Conservation (phyloP, 305 asterid genomes). For the Solanum hybrid region DNA sequence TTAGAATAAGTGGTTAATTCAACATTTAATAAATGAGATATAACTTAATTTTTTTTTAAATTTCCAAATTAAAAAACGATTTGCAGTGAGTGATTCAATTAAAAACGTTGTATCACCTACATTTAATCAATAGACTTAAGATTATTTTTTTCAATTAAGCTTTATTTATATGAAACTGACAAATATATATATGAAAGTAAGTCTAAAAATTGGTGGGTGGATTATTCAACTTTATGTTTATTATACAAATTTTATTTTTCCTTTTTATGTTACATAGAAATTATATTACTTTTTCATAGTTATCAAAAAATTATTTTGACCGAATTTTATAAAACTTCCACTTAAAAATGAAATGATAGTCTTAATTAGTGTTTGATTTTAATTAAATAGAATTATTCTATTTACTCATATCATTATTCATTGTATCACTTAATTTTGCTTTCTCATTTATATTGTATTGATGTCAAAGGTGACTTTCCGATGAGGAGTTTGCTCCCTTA, state of each 20-base stretch:
- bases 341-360: neutral
- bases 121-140: neutral
- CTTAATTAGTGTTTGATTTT: neutral
- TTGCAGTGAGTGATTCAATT: neutral
- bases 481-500: neutral
- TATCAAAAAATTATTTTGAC: too few species aligned
- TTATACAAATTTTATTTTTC: neutral
- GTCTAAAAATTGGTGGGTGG: neutral
- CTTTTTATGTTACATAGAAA: neutral
- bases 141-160: neutral
- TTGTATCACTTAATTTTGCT: too few species aligned
- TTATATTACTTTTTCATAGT: neutral
- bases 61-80: neutral
- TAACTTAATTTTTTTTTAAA: neutral
- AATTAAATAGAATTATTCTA: too few species aligned
- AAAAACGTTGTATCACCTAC: neutral
- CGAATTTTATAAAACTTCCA: too few species aligned
- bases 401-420: neutral
- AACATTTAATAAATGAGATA: neutral
- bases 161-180: neutral
- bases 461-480: neutral
- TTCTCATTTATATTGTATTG: neutral
- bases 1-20: neutral
- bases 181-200: too few species aligned
- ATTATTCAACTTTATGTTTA: neutral